Percentiles rank a stretch among this genome's conserved stretches.
Evolutionary conservation across 1,284 basidiomycete species (phyloP).

Genomic region (Microbotryum violaceum): DNA sequence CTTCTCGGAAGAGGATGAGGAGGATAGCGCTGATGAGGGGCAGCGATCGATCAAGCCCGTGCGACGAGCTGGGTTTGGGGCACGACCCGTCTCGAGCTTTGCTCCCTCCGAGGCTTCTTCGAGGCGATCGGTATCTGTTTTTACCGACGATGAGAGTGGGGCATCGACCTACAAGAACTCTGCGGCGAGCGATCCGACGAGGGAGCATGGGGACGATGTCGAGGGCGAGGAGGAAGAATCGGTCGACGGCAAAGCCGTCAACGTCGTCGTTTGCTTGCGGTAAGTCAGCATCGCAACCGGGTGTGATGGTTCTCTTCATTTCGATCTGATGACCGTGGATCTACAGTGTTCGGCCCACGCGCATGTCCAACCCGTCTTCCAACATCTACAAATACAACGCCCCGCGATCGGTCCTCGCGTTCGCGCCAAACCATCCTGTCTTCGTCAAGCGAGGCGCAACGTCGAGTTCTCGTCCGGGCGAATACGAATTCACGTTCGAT

Average conservation of each 20-base stretch:
- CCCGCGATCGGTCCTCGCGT: slow-evolving; percentile 10
- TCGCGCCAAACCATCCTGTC: slow-evolving; percentile 27
- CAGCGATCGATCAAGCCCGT: neutral
- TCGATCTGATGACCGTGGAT: too few relatives aligned
- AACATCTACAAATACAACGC: slow-evolving; percentile 27
- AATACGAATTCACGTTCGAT: slow-evolving; percentile 29
- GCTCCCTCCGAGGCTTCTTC: too few relatives aligned
- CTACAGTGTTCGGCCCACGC: slow-evolving; percentile 19
- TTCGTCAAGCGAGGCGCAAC: slow-evolving; percentile 25
- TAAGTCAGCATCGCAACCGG: neutral
- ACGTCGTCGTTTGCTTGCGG: slow-evolving; percentile 32
- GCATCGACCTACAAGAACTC: neutral
- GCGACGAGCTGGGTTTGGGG: neutral
- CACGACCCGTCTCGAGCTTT: neutral
- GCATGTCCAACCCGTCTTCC: neutral
- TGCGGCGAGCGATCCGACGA: neutral
- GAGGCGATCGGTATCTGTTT: neutral
- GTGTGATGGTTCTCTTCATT: neutral
- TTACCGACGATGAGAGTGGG: slow-evolving; percentile 10
- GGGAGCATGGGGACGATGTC: neutral
- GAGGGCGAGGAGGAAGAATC: slow-evolving; percentile 19
- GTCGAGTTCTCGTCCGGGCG: slow-evolving; percentile 22
- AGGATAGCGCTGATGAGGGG: neutral
- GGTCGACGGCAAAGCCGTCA: slow-evolving; percentile 20
- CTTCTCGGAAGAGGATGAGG: too few relatives aligned